Evolutionary conservation across 2,329 filamentous ascomycete genomes (phyloP).

Genomic region (Cladosporium sp.): DNA sequence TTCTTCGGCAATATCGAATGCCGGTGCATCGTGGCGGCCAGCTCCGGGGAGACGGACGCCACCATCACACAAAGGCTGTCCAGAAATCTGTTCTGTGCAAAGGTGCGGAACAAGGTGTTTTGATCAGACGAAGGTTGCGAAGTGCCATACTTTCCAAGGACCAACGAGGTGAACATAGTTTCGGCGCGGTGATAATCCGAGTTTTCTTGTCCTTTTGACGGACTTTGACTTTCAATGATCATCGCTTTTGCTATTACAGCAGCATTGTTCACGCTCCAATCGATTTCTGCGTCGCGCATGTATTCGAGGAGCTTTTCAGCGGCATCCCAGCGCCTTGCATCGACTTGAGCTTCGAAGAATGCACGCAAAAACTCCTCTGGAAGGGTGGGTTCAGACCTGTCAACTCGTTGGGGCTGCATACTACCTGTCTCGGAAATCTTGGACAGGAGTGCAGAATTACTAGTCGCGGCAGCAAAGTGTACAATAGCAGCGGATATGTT

Average conservation of each 20-base stretch:
- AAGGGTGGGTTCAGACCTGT: background rate
- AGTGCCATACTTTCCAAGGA: background rate
- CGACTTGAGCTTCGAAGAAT: conserved; percentile 42
- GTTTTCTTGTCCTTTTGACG: background rate
- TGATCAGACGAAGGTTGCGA: too few relatives aligned
- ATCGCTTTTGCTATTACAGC: background rate
- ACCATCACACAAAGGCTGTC: conserved; percentile 22
- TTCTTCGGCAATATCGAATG: background rate
- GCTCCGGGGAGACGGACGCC: background rate
- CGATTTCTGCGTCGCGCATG: conserved; percentile 11
- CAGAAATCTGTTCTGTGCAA: background rate
- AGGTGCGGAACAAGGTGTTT: background rate
- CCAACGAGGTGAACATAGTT: background rate
- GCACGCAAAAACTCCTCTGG: conserved; percentile 30
- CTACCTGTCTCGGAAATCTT: conserved; percentile 19
- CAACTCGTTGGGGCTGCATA: background rate
- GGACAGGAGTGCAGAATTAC: conserved; percentile 36
- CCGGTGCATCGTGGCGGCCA: background rate
- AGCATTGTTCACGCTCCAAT: conserved; percentile 22
- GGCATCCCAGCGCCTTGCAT: conserved; percentile 37
- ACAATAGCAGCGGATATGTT: conserved; percentile 51
- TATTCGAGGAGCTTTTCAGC: conserved; percentile 35
- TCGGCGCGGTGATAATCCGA: background rate
- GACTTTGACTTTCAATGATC: background rate
- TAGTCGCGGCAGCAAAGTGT: conserved; percentile 50